phyloP scores from a whole-genome alignment of 352 stramenopile species.

The Thalassiosira exigua region DNA sequence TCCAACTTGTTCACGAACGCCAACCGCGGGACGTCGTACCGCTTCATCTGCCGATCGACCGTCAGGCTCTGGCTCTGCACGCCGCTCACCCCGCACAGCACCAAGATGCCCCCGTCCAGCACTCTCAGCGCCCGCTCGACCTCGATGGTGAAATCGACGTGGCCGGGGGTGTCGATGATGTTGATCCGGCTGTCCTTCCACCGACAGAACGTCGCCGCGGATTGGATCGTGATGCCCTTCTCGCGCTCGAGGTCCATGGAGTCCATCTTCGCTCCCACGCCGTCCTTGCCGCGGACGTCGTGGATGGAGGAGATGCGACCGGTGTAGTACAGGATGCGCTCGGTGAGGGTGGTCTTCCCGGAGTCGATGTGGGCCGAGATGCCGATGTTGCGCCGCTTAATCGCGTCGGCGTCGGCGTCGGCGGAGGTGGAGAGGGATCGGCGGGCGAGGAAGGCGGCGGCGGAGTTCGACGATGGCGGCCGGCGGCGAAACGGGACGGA shows the following conservation, averaged over 20 bases:
- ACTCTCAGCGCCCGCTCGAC: conserved; percentile 97
- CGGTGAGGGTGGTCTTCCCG: conserved; percentile 99
- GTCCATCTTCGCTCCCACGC: conserved; percentile 99
- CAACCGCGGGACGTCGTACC: conserved; percentile 98
- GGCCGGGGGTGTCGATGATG: conserved; percentile 99
- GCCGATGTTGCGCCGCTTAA: conserved; percentile 82
- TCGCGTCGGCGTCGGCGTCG: conserved; percentile 6
- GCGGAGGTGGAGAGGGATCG: conserved; percentile 14
- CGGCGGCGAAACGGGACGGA: conserved; percentile 6
- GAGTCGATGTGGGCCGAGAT: conserved; percentile 85
- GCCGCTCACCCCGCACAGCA: conserved; percentile 88
- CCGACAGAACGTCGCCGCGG: conserved; percentile 95
- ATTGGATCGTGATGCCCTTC: conserved; percentile 99
- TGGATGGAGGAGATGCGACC: conserved; percentile 95
- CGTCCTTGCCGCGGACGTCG: conserved; percentile 96
- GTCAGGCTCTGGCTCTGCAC: conserved; percentile 99
- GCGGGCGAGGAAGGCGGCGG: background rate
- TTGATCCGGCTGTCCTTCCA: conserved; percentile 98
- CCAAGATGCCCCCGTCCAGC: conserved; percentile 94
- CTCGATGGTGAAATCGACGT: conserved; percentile 99
- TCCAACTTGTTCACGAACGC: conserved; percentile 99
- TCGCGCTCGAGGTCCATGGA: conserved; percentile 99
- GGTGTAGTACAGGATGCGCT: conserved; percentile 99
- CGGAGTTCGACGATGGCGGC: background rate
- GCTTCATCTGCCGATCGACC: conserved; percentile 99